Evolutionary conservation across 1,284 basidiomycete genomes (phyloP).

Genomic region (Ceratobasidium sp.): DNA sequence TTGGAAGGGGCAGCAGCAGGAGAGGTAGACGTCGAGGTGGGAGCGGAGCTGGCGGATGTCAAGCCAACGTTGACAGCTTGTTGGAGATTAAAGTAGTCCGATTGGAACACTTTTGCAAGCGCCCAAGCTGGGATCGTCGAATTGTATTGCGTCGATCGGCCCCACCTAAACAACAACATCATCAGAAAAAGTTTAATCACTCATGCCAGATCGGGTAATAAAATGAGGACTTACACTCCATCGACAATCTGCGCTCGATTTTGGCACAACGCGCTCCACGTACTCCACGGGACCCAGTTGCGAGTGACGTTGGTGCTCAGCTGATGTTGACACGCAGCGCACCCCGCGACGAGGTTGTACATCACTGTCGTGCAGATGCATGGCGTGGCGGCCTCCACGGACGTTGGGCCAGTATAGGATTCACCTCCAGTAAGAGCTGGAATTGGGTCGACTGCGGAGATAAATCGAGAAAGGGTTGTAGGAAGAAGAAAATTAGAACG

Average conservation of each 20-base stretch:
- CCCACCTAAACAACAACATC: not conserved
- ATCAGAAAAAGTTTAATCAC: not conserved
- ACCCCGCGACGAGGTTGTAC: slow-evolving; percentile 21
- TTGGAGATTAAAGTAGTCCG: slow-evolving; percentile 32
- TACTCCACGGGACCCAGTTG: slow-evolving; percentile 35
- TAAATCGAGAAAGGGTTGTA: too few species aligned
- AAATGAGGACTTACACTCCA: slow-evolving; percentile 33
- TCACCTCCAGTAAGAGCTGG: slow-evolving; percentile 25
- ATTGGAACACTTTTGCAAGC: slow-evolving; percentile 22
- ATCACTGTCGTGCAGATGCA: slow-evolving; percentile 25
- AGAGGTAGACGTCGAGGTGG: slow-evolving; percentile 5
- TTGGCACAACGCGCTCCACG: slow-evolving; percentile 30
- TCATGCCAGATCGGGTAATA: too few species aligned
- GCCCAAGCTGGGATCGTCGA: slow-evolving; percentile 37
- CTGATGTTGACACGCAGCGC: slow-evolving; percentile 35
- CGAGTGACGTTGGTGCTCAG: slow-evolving; percentile 24
- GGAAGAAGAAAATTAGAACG: not conserved
- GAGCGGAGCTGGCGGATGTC: slow-evolving; percentile 18
- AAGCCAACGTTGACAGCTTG: slow-evolving; percentile 34
- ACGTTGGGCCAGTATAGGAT: slow-evolving; percentile 26
- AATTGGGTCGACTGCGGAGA: slow-evolving; percentile 20
- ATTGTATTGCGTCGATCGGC: slow-evolving; percentile 6
- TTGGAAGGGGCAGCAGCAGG: not conserved
- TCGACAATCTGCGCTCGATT: slow-evolving; percentile 14
- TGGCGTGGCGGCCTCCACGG: slow-evolving; percentile 22